These are phyloP conservation scores for Ogataea allantospora DNA, from an alignment of 805 yeast genomes.

Conservation along the genomic window DNA sequence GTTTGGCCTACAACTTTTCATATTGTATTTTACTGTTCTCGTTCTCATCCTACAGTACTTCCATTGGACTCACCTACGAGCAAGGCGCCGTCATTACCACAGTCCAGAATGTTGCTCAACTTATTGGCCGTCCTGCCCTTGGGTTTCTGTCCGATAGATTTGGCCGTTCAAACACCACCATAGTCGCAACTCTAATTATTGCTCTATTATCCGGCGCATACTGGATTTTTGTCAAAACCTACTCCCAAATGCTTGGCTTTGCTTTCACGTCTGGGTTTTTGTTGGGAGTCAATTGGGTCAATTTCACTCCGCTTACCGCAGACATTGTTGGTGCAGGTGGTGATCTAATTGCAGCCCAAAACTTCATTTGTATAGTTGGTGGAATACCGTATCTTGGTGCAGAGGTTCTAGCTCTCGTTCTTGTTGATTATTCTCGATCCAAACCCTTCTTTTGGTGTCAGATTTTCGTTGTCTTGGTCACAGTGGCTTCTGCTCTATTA, in stretches of 20 bases:
- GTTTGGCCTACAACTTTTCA: slow-evolving; percentile 29
- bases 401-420: slow-evolving; percentile 33
- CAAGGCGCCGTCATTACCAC: slow-evolving; percentile 50
- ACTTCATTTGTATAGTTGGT: slow-evolving; percentile 27
- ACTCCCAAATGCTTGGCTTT: slow-evolving; percentile 42
- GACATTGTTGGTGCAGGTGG: slow-evolving; percentile 34
- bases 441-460: slow-evolving; percentile 60
- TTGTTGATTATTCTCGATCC: slow-evolving; percentile 25
- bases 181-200: slow-evolving; percentile 35
- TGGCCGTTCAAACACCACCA: slow-evolving; percentile 49
- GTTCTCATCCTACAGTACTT: slow-evolving; percentile 45
- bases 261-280: slow-evolving; percentile 43
- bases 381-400: slow-evolving; percentile 34
- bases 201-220: slow-evolving; percentile 42
- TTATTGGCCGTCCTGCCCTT: slow-evolving; percentile 48
- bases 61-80: slow-evolving; percentile 45
- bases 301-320: slow-evolving; percentile 35
- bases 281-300: slow-evolving; percentile 46
- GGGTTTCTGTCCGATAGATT: slow-evolving; percentile 45
- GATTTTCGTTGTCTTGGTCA: slow-evolving; percentile 51
- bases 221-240: slow-evolving; percentile 49
- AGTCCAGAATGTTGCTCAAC: slow-evolving; percentile 45
- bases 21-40: slow-evolving; percentile 43
- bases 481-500: slow-evolving; percentile 42
- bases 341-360: slow-evolving; percentile 30